These are phyloP conservation scores for Fusarium sp. DNA, from an alignment of 2,329 filamentous ascomycete genomes.

Conservation along the genomic window DNA sequence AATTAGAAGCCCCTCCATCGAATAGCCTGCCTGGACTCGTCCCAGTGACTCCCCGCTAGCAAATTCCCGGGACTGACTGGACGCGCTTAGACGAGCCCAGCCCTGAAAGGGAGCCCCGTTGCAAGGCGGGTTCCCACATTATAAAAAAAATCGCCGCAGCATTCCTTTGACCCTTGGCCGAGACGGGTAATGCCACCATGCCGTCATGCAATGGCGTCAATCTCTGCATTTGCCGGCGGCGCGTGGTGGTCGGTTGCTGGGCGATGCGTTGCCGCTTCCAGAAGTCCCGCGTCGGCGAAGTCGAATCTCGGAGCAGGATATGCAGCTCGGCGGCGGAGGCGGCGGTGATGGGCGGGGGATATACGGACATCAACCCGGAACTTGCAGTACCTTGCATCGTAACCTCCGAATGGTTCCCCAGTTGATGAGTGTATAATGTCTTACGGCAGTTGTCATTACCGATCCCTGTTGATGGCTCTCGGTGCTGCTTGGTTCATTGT, in stretches of 20 bases:
- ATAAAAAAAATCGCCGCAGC: constrained; percentile 15
- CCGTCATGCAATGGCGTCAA: constrained; percentile 45
- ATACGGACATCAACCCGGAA: constrained; percentile 2
- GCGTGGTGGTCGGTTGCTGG: constrained; percentile 5
- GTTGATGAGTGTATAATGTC: not conserved
- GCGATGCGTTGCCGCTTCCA: constrained; percentile 38
- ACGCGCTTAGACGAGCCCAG: constrained; percentile 18
- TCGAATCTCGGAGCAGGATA: constrained; percentile 15
- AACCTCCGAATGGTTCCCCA: not conserved
- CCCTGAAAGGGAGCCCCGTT: constrained; percentile 32
- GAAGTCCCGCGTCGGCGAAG: constrained; percentile 41
- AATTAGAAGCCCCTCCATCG: constrained; percentile 17
- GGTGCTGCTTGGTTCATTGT: not conserved
- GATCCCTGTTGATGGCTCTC: not conserved
- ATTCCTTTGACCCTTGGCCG: constrained; percentile 32
- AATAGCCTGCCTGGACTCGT: constrained; percentile 22
- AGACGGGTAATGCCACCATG: constrained; percentile 44
- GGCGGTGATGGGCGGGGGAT: constrained; percentile 24
- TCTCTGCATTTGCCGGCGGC: constrained; percentile 29
- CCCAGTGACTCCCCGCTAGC: constrained; percentile 25
- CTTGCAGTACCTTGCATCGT: constrained; percentile 7
- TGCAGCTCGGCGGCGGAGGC: constrained; percentile 31
- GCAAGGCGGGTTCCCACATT: constrained; percentile 9
- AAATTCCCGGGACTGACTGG: constrained; percentile 9
- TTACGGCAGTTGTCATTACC: not conserved